Evolutionary conservation across 1,284 basidiomycete species (phyloP), one percentile per base, ranked within the genome.

Genomic region (Fomitopsis palustris): DNA sequence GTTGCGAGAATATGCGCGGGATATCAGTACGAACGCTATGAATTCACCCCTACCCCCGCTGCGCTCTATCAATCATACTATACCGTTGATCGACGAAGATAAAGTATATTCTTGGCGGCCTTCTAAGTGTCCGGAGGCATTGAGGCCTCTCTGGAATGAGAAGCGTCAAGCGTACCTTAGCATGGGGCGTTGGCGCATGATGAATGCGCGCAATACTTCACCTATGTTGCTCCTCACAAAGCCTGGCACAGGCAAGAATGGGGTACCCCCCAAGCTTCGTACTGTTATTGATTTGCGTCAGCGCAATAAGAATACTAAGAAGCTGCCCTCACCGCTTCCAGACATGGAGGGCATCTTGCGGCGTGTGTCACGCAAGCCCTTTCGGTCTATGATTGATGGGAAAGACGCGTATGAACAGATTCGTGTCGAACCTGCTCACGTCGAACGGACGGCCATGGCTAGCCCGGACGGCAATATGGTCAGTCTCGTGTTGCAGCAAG

Each of bases 51-150:
- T 77, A 14, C 76, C 72, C 0, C 77, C 72, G 0, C 51, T 77
- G 2, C 56, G 74, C 0, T 72, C 60, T 0, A 73, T 79, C 8
- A 78, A 79, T 53, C 75, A 79, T 55, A 56, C 55, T 0, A 78
- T 79, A 3, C 75, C 75, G 0, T 51, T 79, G 8, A 74, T 75
- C 5, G 72, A 79, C 42, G 65, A 72, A 35, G 42, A 53, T 0
- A 71, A 70, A 37, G 55, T 70, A 0, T 77, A 75, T 33, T 23
- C 61, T 0, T 76, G 68, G 63, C 55, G 71, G 16, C 71, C 69
- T 3, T 71, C 70, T 1, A 60, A 64, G 29, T 75, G 72, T 58
- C 67, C 72, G 2, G 70, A 75, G n/a, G 66, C 70, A n/a, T n/a
- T n/a, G n/a, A n/a, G n/a, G n/a, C n/a, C n/a, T 3, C 54, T 74